Percentiles rank a stretch among this genome's conserved stretches.
phyloP scores from a whole-genome alignment of 306 rosid species.

The Cucurbita maxima region DNA sequence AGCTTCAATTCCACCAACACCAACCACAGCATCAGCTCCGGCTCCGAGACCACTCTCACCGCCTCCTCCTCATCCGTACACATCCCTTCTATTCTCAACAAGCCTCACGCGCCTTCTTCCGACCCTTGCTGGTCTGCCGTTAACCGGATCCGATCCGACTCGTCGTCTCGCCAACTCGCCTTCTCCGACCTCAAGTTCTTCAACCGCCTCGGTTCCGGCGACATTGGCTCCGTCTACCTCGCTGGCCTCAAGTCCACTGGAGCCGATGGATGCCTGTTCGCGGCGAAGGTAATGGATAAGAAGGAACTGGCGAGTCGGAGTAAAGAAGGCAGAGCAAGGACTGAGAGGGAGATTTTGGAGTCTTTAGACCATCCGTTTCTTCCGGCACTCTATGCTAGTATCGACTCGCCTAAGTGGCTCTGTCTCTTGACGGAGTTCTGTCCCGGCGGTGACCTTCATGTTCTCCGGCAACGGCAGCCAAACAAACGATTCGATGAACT shows the following conservation, averaged over 20 bases:
- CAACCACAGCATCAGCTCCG: conserved; percentile 59
- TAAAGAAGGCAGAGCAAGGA: conserved; percentile 67
- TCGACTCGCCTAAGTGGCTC: conserved; percentile 52
- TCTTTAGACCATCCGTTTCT: conserved; percentile 57
- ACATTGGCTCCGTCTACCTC: conserved; percentile 63
- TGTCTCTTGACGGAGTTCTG: conserved; percentile 72
- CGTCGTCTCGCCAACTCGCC: conserved; percentile 27
- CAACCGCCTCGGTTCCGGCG: conserved; percentile 60
- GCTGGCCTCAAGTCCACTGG: conserved; percentile 31
- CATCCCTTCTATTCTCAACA: conserved; percentile 8
- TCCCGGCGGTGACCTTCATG: conserved; percentile 81
- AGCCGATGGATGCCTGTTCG: conserved; percentile 25
- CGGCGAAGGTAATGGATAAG: conserved; percentile 85
- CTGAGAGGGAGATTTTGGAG: conserved; percentile 61
- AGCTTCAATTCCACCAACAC: conserved; percentile 60
- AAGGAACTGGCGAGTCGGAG: conserved; percentile 51
- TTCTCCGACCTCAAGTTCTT: conserved; percentile 58
- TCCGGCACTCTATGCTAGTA: conserved; percentile 65
- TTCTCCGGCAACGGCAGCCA: conserved; percentile 70
- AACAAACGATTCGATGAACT: conserved; percentile 49
- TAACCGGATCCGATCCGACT: conserved; percentile 57
- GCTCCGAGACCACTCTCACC: conserved; percentile 46
- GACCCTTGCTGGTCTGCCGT: conserved; percentile 65
- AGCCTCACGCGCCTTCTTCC: conserved; percentile 46
- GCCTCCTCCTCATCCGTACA: conserved; percentile 39